These are phyloP conservation scores for Musa itinerans DNA, from an alignment of 176 grass and related monocot genomes.

Conservation along the genomic window DNA sequence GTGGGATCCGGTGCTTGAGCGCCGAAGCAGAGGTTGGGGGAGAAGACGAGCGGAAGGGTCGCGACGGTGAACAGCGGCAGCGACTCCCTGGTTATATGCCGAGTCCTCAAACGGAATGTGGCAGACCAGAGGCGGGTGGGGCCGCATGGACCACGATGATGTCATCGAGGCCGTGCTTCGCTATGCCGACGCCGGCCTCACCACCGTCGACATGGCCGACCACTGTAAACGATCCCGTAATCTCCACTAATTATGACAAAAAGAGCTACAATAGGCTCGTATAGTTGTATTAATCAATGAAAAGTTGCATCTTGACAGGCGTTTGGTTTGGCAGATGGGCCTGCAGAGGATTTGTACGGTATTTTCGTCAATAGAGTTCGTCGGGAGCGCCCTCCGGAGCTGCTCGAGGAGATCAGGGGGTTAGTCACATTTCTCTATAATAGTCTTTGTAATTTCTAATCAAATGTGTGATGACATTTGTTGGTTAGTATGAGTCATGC, in stretches of 20 bases:
- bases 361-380: constrained; percentile 77
- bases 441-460: neutral
- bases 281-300: neutral
- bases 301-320: neutral
- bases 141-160: constrained; percentile 64
- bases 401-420: constrained; percentile 75
- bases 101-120: constrained; percentile 95
- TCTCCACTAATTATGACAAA: too few relatives aligned
- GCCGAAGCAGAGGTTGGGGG: constrained; percentile 1
- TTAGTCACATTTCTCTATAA: neutral
- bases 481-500: neutral
- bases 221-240: constrained; percentile 34
- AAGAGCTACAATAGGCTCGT: too few relatives aligned
- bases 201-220: constrained; percentile 96
- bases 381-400: constrained; percentile 61
- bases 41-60: constrained; percentile 26
- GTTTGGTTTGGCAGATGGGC: constrained; percentile 47
- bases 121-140: constrained; percentile 88
- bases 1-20: constrained; percentile 9
- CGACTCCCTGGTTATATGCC: constrained; percentile 70
- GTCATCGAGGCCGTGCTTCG: constrained; percentile 79
- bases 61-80: constrained; percentile 35
- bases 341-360: constrained; percentile 88
- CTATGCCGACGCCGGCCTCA: constrained; percentile 63
- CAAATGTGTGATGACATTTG: neutral